Evolutionary conservation across 1,284 basidiomycete genomes (phyloP), one percentile per base, ranked within the genome.

Genomic region (Puccinia triticina): DNA sequence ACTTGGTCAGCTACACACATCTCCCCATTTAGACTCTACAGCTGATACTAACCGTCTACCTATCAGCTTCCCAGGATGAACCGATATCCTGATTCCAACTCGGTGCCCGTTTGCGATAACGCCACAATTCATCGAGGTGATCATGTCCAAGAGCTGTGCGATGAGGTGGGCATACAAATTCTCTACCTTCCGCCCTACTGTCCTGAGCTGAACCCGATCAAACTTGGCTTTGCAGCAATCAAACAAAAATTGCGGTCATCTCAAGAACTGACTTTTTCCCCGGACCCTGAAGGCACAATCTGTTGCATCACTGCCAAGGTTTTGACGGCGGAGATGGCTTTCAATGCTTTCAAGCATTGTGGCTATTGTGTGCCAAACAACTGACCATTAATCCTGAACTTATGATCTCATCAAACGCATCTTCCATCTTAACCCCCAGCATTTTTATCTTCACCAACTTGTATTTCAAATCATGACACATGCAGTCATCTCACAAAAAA

Each of bases 11-110:
- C 10, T 50, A 4, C n/a, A n/a, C n/a, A n/a, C n/a, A n/a, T n/a
- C n/a, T n/a, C n/a, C n/a, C n/a, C n/a, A n/a, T n/a, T n/a, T n/a
- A n/a, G n/a, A n/a, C n/a, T n/a, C n/a, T n/a, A n/a, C n/a, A n/a
- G n/a, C n/a, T n/a, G n/a, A n/a, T n/a, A n/a, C n/a, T n/a, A n/a
- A n/a, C n/a, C n/a, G n/a, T n/a, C n/a, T n/a, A n/a, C n/a, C n/a
- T n/a, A n/a, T n/a, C 26, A 74, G 72, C 72, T 74, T 29, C 46
- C 72, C 14, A 8, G 34, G 11, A 55, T 74, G 71, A 73, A 73
- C 32, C 11, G 43, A 1, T 73, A 48, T 29, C 71, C 71, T 3
- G 71, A 46, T 34, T 26, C 12, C 10, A 74, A 29, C 48, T 74
- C 72, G 0, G 72, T 74, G 10, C 72, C 55, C 0, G 43, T 74